These are phyloP conservation scores for Cucurbita ficifolia DNA, from an alignment of 306 rosid genomes.

Conservation along the genomic window DNA sequence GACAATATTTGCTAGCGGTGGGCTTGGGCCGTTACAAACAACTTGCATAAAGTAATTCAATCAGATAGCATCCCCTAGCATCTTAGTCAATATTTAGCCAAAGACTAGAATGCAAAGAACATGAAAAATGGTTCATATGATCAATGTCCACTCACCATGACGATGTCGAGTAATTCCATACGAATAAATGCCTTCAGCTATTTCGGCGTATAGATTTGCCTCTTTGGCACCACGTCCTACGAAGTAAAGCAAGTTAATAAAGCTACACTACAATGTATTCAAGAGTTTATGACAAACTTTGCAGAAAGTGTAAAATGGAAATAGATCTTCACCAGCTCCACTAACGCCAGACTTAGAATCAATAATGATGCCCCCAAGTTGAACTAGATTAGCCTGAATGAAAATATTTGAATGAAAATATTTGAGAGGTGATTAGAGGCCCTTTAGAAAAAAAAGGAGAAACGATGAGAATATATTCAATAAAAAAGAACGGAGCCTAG, in stretches of 20 bases:
- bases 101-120: background rate
- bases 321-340: slow-evolving; percentile 71
- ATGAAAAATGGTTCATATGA: background rate
- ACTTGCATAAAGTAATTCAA: background rate
- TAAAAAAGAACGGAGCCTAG: background rate
- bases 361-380: slow-evolving; percentile 40
- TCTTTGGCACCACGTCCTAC: slow-evolving; percentile 82
- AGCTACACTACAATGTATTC: background rate
- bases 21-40: background rate
- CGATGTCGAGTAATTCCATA: slow-evolving; percentile 89
- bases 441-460: background rate
- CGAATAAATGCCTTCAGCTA: slow-evolving; percentile 72
- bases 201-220: slow-evolving; percentile 68
- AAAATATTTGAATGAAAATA: slow-evolving; percentile 12
- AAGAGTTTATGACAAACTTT: background rate
- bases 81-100: background rate
- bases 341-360: slow-evolving; percentile 96
- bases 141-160: slow-evolving; percentile 43
- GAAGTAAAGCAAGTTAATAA: slow-evolving; percentile 19
- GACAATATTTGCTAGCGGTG: no score
- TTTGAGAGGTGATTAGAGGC: slow-evolving; percentile 4
- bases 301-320: slow-evolving; percentile 1
- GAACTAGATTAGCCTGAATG: slow-evolving; percentile 63
- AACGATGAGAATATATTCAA: no score
- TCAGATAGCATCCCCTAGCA: background rate